Conservation (phyloP, 2,329 filamentous ascomycete species). For the Neurospora crassa region DNA sequence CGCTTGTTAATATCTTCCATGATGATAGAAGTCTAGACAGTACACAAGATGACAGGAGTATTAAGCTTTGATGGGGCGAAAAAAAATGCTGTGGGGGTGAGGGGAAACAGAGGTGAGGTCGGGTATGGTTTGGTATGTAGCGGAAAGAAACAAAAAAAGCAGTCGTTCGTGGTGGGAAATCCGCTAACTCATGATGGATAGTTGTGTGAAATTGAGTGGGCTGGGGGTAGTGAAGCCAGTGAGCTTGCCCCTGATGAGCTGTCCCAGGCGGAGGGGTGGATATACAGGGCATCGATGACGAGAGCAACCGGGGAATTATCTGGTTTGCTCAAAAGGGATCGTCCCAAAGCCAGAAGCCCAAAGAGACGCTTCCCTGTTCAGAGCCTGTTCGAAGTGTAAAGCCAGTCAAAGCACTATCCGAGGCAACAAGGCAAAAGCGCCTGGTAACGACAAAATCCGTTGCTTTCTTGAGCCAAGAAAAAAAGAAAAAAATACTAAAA, state of each 20-base stretch:
- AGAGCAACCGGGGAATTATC: conserved; percentile 11
- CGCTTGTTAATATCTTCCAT: conserved; percentile 44
- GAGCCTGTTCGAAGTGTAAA: neutral
- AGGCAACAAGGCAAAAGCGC: neutral
- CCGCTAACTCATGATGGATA: conserved; percentile 21
- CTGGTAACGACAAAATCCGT: neutral
- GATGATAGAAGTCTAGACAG: conserved; percentile 14
- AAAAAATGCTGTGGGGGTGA: conserved; percentile 10
- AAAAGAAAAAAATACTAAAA: no score
- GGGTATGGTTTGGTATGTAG: conserved; percentile 3
- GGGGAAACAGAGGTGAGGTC: conserved; percentile 1
- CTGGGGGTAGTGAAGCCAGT: conserved; percentile 15
- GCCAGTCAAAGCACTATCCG: neutral
- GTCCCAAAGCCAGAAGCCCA: conserved; percentile 2
- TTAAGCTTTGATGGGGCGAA: conserved; percentile 10
- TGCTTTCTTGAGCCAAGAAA: neutral
- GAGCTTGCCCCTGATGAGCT: conserved; percentile 9
- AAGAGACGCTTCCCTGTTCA: neutral
- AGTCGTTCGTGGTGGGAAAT: conserved; percentile 10
- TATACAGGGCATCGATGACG: conserved; percentile 17
- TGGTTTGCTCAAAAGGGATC: conserved; percentile 11
- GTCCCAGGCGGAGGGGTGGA: conserved; percentile 14
- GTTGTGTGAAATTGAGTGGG: conserved; percentile 10
- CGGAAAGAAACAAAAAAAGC: conserved; percentile 6
- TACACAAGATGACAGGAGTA: conserved; percentile 7